These are phyloP conservation scores for Urtica urens DNA, from an alignment of 306 rosid genomes.

Conservation along the genomic window DNA sequence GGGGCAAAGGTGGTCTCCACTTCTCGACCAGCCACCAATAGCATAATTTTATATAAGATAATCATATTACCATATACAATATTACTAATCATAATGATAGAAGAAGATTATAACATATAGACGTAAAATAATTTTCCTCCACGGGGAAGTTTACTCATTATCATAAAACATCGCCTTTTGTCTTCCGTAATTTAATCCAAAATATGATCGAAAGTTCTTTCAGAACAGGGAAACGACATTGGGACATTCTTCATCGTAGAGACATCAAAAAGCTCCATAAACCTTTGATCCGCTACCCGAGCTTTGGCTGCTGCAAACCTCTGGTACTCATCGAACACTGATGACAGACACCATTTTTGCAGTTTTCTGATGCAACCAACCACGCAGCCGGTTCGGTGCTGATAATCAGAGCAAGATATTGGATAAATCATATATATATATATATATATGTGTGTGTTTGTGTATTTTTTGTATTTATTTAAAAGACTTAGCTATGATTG, in stretches of 20 bases:
- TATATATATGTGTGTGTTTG: too few species aligned
- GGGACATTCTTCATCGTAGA: constrained; percentile 73
- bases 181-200: constrained; percentile 33
- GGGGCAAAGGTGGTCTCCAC: constrained; percentile 4
- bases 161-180: constrained; percentile 47
- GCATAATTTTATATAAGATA: too few species aligned
- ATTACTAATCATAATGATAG: too few species aligned
- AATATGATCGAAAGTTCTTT: constrained; percentile 27
- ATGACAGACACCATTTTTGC: constrained; percentile 90
- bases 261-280: constrained; percentile 80
- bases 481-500: too few species aligned
- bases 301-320: constrained; percentile 97
- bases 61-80: too few species aligned
- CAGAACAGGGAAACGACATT: constrained; percentile 48
- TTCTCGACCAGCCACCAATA: too few species aligned
- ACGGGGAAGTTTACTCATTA: too few species aligned
- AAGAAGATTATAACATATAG: too few species aligned
- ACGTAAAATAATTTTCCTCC: too few species aligned
- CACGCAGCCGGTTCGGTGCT: constrained; percentile 97
- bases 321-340: constrained; percentile 85
- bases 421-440: too few species aligned
- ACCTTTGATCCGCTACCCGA: constrained; percentile 90
- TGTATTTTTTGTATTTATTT: too few species aligned
- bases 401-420: constrained; percentile 15
- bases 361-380: constrained; percentile 95